Percentiles rank a stretch among this genome's conserved stretches.
These are phyloP conservation scores for Colletotrichum musae DNA, from an alignment of 2,329 filamentous ascomycete species.

Conservation along the genomic window DNA sequence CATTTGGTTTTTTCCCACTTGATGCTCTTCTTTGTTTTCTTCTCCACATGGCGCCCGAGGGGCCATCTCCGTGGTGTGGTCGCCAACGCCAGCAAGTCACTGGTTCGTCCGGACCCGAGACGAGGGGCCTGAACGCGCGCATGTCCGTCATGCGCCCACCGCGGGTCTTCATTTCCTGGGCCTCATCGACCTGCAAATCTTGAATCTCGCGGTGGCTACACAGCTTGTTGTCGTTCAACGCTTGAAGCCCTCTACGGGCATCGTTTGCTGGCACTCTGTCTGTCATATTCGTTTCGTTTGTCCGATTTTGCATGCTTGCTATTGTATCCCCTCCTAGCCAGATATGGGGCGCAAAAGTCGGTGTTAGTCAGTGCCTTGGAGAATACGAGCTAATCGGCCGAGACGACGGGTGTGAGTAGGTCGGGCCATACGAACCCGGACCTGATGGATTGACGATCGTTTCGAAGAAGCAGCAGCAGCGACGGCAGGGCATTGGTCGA, in stretches of 20 bases:
- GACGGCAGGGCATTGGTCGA: conserved; percentile 3
- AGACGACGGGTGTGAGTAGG: not conserved
- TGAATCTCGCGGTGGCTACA: too few relatives aligned
- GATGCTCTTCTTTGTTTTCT: conserved; percentile 1
- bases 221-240: not conserved
- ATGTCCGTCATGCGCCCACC: conserved; percentile 18
- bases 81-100: conserved; percentile 14
- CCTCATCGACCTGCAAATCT: conserved; percentile 8
- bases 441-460: not conserved
- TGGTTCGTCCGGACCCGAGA: conserved; percentile 29
- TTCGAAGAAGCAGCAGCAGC: not conserved
- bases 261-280: too few relatives aligned
- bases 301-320: not conserved
- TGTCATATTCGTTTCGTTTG: not conserved
- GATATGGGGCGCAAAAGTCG: not conserved
- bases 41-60: conserved; percentile 9
- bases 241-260: too few relatives aligned
- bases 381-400: conserved; percentile 4
- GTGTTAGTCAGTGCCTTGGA: conserved; percentile 2
- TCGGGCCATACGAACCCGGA: not conserved
- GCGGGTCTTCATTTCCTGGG: conserved; percentile 29
- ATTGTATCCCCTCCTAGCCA: not conserved
- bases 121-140: conserved; percentile 26
- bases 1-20: not conserved
- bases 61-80: not conserved